Evolutionary conservation across 768 basidiomycete genomes (phyloP).

Genomic region (Ephemerocybe angulata): DNA sequence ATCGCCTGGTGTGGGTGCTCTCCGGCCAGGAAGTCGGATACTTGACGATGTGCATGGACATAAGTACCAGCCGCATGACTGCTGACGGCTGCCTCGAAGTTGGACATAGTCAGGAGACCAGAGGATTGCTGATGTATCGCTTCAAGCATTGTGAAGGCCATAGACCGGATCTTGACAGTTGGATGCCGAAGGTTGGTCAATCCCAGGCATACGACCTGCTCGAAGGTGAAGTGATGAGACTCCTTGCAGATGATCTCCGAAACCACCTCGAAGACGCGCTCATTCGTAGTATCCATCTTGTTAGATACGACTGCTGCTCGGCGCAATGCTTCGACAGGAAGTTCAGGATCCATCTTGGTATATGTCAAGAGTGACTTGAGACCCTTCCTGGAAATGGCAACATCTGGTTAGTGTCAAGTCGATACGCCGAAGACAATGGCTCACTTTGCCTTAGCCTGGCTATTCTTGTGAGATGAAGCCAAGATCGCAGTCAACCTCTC

Average conservation of each 20-base stretch:
- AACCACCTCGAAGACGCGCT: constrained; percentile 75
- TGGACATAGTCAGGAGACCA: constrained; percentile 66
- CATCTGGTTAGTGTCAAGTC: too few relatives aligned
- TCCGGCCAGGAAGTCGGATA: constrained; percentile 75
- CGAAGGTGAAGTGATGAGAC: constrained; percentile 62
- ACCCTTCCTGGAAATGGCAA: constrained; percentile 57
- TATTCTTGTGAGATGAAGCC: constrained; percentile 49
- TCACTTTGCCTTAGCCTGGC: constrained; percentile 63
- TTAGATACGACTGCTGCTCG: constrained; percentile 64
- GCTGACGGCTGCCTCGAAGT: constrained; percentile 68
- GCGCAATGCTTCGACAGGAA: constrained; percentile 63
- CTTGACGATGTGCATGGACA: constrained; percentile 71
- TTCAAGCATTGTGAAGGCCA: constrained; percentile 76
- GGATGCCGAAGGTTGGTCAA: constrained; percentile 84
- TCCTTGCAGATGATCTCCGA: constrained; percentile 63
- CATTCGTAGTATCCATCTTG: constrained; percentile 51
- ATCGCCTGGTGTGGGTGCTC: constrained; percentile 67
- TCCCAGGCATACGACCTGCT: constrained; percentile 72
- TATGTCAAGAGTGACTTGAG: constrained; percentile 64
- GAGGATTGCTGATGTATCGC: constrained; percentile 63
- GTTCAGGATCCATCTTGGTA: constrained; percentile 47
- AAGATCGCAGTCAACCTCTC: constrained; percentile 71
- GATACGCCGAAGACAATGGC: constrained; percentile 26
- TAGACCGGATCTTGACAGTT: constrained; percentile 56
- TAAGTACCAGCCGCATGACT: constrained; percentile 76